Percentiles rank a stretch among this genome's conserved stretches.
These are phyloP conservation scores for Coccinonectria pachysandricola DNA, from an alignment of 2,329 filamentous ascomycete genomes.

Conservation along the genomic window DNA sequence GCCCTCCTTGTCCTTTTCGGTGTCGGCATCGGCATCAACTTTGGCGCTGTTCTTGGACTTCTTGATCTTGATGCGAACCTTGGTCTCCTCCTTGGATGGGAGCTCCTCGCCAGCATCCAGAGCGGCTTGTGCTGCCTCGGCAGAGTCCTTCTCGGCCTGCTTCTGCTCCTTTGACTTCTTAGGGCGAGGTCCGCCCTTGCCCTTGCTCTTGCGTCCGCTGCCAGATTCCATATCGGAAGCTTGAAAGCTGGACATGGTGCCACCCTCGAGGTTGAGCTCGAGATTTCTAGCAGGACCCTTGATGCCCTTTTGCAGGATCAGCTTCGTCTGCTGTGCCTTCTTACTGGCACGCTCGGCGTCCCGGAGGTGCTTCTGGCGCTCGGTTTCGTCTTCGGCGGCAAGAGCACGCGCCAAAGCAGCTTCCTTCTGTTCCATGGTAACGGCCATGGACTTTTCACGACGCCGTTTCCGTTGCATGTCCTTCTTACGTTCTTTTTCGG, in stretches of 20 bases:
- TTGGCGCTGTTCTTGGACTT: slow-evolving; percentile 35
- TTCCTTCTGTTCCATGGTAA: slow-evolving; percentile 85
- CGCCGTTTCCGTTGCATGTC: slow-evolving; percentile 98
- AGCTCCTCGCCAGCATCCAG: slow-evolving; percentile 69
- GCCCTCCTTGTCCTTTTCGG: slow-evolving; percentile 38
- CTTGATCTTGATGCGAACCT: slow-evolving; percentile 56
- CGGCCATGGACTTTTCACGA: slow-evolving; percentile 89
- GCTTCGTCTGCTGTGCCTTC: slow-evolving; percentile 84
- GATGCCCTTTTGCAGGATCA: slow-evolving; percentile 76
- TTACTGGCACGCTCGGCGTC: slow-evolving; percentile 86
- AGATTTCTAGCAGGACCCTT: slow-evolving; percentile 63
- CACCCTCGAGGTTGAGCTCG: slow-evolving; percentile 74
- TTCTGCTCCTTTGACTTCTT: slow-evolving; percentile 90
- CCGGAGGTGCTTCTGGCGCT: slow-evolving; percentile 68
- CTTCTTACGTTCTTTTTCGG: slow-evolving; percentile 98
- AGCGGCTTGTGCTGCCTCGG: slow-evolving; percentile 79
- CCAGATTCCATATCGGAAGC: slow-evolving; percentile 47
- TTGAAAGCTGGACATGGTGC: slow-evolving; percentile 76
- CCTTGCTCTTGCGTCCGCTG: slow-evolving; percentile 32
- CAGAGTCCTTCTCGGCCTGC: slow-evolving; percentile 69
- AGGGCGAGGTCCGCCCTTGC: slow-evolving; percentile 54
- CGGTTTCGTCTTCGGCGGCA: slow-evolving; percentile 69
- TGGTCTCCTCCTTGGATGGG: slow-evolving; percentile 43
- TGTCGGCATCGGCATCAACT: slow-evolving; percentile 25
- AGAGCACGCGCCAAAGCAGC: slow-evolving; percentile 69